Base-by-base conservation (phyloP, 805 yeast genomes). In the Monosporozyma servazzii region DNA sequence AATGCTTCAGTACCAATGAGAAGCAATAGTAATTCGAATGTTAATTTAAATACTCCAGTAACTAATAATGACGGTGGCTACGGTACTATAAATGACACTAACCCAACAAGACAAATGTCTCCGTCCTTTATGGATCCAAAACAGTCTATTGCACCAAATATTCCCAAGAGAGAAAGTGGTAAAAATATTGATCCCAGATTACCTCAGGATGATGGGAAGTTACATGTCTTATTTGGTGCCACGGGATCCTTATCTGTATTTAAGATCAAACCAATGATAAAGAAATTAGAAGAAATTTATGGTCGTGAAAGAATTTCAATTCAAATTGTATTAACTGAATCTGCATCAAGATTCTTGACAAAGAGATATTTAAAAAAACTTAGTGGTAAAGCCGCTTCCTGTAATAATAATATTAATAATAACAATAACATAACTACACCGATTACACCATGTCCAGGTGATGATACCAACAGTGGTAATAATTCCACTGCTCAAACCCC, bases 221-320 rank as follows among this genome's bases (percentile, higher is more conserved):
- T 87, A 53, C 97, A 89, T 69, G 82, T 89, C 33, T 72, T 89
- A 54, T 73, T 89, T 54, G 96, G 93, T 7, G 89, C 90, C 29
- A 88, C 96, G 17, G 97, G 97, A 1, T 84, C 93, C 5, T 83
- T 88, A 39, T 91, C 95, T 27, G 84, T 91, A 9, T 79, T 82
- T 54, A 87, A 89, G 68, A 81, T 89, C 45, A 88, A 89, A 18
- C 62, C 78, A 55, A 86, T 89, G 51, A 83, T 88, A 51, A 84
- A 83, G 64, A 88, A 88, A 69, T 73, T 89, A 45, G 88, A 85
- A 62, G 88, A 85, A 60, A 80, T 85, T 29, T 89, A 84, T 63
- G 95, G 95, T n/a, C 78, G 65, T 48, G 80, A 83, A 51, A 81
- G 80, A 55, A 80, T 88, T 10, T 79, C 89, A 2, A 87, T 91